A percentile compares a stretch with the other conserved stretches of the same genome.
Evolutionary conservation across 257 asterid genomes (phyloP).

Genomic region (Mentha longifolia): DNA sequence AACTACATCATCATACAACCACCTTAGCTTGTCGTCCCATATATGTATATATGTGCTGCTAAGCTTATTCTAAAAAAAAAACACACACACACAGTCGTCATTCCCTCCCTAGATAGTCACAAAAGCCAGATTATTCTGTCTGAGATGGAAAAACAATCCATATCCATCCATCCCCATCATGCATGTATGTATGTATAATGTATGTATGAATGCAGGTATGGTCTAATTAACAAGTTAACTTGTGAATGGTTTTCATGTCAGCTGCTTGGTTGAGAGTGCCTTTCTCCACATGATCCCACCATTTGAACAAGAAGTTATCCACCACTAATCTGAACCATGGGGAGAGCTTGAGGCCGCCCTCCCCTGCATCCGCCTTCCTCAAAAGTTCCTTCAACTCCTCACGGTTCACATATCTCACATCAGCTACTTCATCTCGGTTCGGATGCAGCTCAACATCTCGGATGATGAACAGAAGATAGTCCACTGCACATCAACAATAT

Average conservation of each 20-base stretch:
- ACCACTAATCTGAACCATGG: conserved; percentile 91
- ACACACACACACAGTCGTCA: too few species aligned
- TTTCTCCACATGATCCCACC: conserved; percentile 93
- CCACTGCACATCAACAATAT: conserved; percentile 52
- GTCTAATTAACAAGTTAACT: conserved; percentile 32
- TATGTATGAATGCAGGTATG: too few species aligned
- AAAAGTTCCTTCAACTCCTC: conserved; percentile 67
- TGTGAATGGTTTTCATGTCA: conserved; percentile 87
- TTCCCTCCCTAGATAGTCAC: too few species aligned
- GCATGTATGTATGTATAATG: too few species aligned
- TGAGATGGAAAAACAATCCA: too few species aligned
- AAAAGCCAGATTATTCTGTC: too few species aligned
- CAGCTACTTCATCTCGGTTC: conserved; percentile 83
- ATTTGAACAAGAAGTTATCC: conserved; percentile 80
- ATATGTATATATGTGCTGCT: too few species aligned
- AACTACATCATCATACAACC: too few species aligned
- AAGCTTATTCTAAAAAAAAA: too few species aligned
- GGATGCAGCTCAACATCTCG: conserved; percentile 71
- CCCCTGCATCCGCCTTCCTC: conserved; percentile 83
- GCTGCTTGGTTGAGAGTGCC: conserved; percentile 62
- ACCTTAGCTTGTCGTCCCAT: too few species aligned
- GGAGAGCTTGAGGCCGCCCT: conserved; percentile 78
- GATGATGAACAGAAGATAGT: conserved; percentile 79
- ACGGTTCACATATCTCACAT: conserved; percentile 64
- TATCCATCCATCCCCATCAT: too few species aligned